phyloP scores from a whole-genome alignment of 225 moss, liverwort and hornwort species.

The Marchantia polymorpha region DNA sequence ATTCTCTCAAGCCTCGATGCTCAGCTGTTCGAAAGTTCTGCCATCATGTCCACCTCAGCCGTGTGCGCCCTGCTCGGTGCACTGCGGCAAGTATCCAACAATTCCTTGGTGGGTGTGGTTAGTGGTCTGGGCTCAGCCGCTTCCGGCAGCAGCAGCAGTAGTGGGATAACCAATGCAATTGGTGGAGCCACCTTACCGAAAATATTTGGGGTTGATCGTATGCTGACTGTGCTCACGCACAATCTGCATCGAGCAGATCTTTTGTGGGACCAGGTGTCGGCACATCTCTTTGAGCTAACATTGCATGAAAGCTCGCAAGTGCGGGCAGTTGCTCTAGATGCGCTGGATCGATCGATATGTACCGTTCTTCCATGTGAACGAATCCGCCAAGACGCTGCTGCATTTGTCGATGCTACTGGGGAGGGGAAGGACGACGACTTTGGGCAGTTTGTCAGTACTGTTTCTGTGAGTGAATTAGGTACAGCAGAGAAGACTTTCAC shows the following conservation, averaged over 20 bases:
- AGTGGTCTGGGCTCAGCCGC: slow-evolving; percentile 59
- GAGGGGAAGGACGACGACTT: slow-evolving; percentile 39
- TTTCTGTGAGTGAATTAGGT: slow-evolving; percentile 15
- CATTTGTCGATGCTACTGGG: slow-evolving; percentile 31
- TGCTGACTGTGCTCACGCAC: slow-evolving; percentile 78
- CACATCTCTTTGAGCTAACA: slow-evolving; percentile 84
- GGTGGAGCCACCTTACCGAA: slow-evolving; percentile 65
- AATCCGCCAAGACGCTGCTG: slow-evolving; percentile 52
- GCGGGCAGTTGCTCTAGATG: slow-evolving; percentile 84
- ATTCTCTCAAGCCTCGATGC: slow-evolving; percentile 83
- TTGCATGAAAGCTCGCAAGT: slow-evolving; percentile 92
- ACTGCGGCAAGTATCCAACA: slow-evolving; percentile 80
- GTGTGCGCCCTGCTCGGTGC: slow-evolving; percentile 79
- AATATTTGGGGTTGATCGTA: slow-evolving; percentile 96
- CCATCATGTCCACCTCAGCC: slow-evolving; percentile 85
- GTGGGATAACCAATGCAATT: slow-evolving; percentile 62
- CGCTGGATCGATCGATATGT: slow-evolving; percentile 90
- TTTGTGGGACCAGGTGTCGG: slow-evolving; percentile 86
- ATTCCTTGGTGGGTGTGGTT: slow-evolving; percentile 59
- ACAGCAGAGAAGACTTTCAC: neutral
- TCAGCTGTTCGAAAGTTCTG: slow-evolving; percentile 94
- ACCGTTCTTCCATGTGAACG: slow-evolving; percentile 69
- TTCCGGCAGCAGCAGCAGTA: slow-evolving; percentile 58
- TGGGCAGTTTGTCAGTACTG: slow-evolving; percentile 45
- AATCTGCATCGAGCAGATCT: slow-evolving; percentile 89